Percentiles rank a stretch among this genome's conserved stretches.
These are phyloP conservation scores for Aspergillus fumigatiaffinis DNA, from an alignment of 2,329 filamentous ascomycete species.

Conservation along the genomic window DNA sequence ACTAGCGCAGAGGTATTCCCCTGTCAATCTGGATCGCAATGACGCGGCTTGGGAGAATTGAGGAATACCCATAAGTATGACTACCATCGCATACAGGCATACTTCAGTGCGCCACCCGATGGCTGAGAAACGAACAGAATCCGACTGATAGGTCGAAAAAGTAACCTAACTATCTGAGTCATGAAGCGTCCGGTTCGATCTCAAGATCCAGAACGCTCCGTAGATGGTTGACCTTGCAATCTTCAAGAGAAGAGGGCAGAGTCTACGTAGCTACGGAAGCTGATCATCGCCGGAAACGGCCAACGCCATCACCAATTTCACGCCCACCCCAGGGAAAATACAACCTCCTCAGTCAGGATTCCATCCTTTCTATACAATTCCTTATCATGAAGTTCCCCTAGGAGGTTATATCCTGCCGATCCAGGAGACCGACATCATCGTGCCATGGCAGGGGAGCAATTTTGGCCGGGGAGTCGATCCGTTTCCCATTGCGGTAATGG, in stretches of 20 bases:
- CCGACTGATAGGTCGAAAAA: background rate
- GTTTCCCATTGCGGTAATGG: background rate
- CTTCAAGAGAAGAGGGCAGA: background rate
- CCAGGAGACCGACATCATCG: background rate
- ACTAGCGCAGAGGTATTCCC: background rate
- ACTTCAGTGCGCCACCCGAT: background rate
- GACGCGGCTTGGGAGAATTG: constrained; percentile 8
- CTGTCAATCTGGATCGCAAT: background rate
- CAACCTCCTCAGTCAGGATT: background rate
- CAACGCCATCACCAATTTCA: background rate
- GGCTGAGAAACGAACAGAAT: background rate
- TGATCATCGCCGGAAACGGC: constrained; percentile 8
- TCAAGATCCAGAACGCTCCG: background rate
- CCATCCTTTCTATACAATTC: background rate
- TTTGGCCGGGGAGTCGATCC: background rate
- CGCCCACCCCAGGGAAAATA: constrained; percentile 1
- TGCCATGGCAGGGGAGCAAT: background rate
- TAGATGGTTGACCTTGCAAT: constrained; percentile 6
- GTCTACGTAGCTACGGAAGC: background rate
- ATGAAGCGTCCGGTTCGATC: background rate
- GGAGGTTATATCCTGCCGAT: background rate
- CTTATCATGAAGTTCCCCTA: background rate
- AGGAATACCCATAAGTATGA: background rate
- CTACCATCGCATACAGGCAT: background rate
- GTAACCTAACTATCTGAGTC: background rate